Percentiles rank a stretch among this genome's conserved stretches.
Evolutionary conservation across 768 basidiomycete genomes (phyloP).

Genomic region (Suillus cothurnatus): DNA sequence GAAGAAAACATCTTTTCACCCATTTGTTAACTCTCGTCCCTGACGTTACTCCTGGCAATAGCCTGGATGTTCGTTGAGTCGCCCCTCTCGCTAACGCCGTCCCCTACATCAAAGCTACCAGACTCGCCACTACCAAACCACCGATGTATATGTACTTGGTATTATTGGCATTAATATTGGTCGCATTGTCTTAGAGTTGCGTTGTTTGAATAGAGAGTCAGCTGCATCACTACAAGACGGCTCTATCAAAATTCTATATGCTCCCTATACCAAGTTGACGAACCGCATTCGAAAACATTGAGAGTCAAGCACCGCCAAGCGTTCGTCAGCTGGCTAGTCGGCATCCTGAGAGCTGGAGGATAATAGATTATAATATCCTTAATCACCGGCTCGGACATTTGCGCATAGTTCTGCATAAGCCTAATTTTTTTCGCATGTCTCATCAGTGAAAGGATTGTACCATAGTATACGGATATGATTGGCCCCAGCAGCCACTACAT

Average conservation of each 20-base stretch:
- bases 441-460: not conserved
- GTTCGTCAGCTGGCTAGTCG: not conserved
- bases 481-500: not conserved
- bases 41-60: too few species aligned
- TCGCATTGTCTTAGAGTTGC: too few species aligned
- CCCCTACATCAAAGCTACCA: too few species aligned
- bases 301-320: not conserved
- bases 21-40: too few species aligned
- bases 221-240: not conserved
- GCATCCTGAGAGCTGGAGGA: not conserved
- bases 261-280: not conserved
- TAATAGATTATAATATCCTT: not conserved
- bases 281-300: not conserved
- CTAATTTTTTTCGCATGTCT: slow-evolving; percentile 3
- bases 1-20: too few species aligned
- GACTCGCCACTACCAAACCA: too few species aligned
- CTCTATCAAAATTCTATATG: not conserved
- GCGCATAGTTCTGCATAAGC: slow-evolving; percentile 3
- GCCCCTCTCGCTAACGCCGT: too few species aligned
- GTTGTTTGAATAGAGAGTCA: not conserved
- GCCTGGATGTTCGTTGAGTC: too few species aligned
- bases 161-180: too few species aligned
- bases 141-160: too few species aligned
- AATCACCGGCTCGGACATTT: not conserved
- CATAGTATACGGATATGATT: not conserved